Percentiles rank a stretch among this genome's conserved stretches.
phyloP scores from a whole-genome alignment of 2,329 filamentous ascomycete genomes.

The Rhynchosporium agropyri region DNA sequence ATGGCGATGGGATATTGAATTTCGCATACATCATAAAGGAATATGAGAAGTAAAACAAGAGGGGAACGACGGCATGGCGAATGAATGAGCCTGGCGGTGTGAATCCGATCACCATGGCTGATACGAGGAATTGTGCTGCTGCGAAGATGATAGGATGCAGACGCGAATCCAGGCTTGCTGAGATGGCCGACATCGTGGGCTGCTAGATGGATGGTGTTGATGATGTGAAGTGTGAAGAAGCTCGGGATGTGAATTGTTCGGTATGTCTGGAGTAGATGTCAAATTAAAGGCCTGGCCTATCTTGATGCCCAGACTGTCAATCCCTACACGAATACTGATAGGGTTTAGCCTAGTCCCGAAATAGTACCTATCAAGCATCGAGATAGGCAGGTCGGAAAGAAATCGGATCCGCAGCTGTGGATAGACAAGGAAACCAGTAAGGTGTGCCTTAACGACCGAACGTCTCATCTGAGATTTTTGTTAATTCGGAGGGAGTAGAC shows the following conservation, averaged over 20 bases:
- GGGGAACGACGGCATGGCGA: slow-evolving; percentile 8
- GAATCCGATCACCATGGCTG: slow-evolving; percentile 13
- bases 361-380: slow-evolving; percentile 1
- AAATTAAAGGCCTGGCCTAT: background rate
- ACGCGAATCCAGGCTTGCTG: slow-evolving; percentile 9
- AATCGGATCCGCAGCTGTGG: background rate
- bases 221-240: background rate
- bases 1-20: background rate
- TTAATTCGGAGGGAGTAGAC: too few species aligned
- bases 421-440: too few species aligned
- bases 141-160: slow-evolving; percentile 9
- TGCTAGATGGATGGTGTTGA: background rate
- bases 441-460: too few species aligned
- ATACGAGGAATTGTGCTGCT: background rate
- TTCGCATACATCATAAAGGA: slow-evolving; percentile 8
- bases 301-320: slow-evolving; percentile 8
- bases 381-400: slow-evolving; percentile 9
- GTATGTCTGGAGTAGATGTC: background rate
- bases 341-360: background rate
- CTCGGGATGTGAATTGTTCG: background rate
- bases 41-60: slow-evolving; percentile 7
- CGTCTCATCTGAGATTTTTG: too few species aligned
- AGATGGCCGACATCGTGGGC: slow-evolving; percentile 9
- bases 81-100: background rate
- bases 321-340: slow-evolving; percentile 7